A percentile compares a stretch with the other conserved stretches of the same genome.
Conservation (phyloP, 305 asterid species). For the Plantago rigida region DNA sequence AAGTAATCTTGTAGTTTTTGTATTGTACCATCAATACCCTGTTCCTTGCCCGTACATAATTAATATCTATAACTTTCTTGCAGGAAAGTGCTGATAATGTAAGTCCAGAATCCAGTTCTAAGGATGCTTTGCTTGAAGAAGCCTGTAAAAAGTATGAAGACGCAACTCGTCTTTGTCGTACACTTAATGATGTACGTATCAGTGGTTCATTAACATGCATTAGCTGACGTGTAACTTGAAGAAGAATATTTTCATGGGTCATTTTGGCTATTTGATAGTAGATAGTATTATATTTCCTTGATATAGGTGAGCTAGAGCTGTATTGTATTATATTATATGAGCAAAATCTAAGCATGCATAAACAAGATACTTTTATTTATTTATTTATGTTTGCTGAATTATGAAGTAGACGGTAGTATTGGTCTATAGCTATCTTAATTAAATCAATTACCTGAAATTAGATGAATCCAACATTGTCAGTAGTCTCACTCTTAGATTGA, state of each 20-base stretch:
- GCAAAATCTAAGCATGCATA: too few relatives aligned
- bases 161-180: constrained; percentile 89
- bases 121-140: constrained; percentile 94
- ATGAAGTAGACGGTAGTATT: too few relatives aligned
- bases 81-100: constrained; percentile 99
- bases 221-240: constrained; percentile 12
- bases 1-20: constrained; percentile 15
- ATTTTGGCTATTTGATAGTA: not conserved
- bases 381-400: too few relatives aligned
- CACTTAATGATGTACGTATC: constrained; percentile 81
- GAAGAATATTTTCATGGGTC: constrained; percentile 10
- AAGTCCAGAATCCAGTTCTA: constrained; percentile 71
- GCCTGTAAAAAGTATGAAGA: constrained; percentile 94
- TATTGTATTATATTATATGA: too few relatives aligned
- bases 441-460: too few relatives aligned
- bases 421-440: too few relatives aligned
- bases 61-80: constrained; percentile 27
- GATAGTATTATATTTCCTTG: too few relatives aligned
- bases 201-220: constrained; percentile 19
- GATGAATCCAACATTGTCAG: too few relatives aligned
- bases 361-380: too few relatives aligned
- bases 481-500: too few relatives aligned
- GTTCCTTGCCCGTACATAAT: constrained; percentile 17
- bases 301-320: too few relatives aligned
- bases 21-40: constrained; percentile 6